Evolutionary conservation across 2,329 filamentous ascomycete genomes (phyloP), one percentile per base, ranked within the genome.

Genomic region (Clarireedia paspali): DNA sequence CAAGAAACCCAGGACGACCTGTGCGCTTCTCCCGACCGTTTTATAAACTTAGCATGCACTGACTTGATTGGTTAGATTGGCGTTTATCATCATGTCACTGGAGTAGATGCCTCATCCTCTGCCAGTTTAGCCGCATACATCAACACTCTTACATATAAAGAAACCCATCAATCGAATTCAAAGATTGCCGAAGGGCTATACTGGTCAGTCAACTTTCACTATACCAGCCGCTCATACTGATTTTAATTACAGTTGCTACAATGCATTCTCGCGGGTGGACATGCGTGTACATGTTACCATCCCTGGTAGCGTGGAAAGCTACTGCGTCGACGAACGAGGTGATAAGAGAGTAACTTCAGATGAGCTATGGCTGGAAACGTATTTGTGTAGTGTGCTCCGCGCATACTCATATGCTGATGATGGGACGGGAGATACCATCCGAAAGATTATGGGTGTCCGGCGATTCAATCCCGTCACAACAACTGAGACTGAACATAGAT

Each of bases 201-300:
- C 74, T 97, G 94, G 89, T 94, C 78, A 62, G 79, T 45, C 26
- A 36, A 14, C 49, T 27, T 26, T 14, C 15, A 24, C 15, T 23
- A n/a, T 39, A 69, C 70, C 66, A 73, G 71, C 60, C 20, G 7
- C 9, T 6, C 15, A 3, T 24, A 12, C 44, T 47, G 20, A 52
- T 66, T 34, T 26, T 6, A 12, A 12, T 50, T 20, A 36, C 67
- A 83, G 79, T 74, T 99, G 94, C 74, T 99, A 99, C 80, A 99
- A 99, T 89, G 94, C 94, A 62, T 96, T 99, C 72, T 97, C 94
- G 5, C 84, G 95, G 62, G 80, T 97, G 53, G 94, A 99, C 69
- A 99, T 99, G 94, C 90, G 94, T 59, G 92, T 99, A 12, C 91
- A 97, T 69, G 92, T 99, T 58, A 92, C 91, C 62, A 97, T 99